Evolutionary conservation across 2,329 filamentous ascomycete species (phyloP), one percentile per base, ranked within the genome.

Genomic region (Helotiales sp.): DNA sequence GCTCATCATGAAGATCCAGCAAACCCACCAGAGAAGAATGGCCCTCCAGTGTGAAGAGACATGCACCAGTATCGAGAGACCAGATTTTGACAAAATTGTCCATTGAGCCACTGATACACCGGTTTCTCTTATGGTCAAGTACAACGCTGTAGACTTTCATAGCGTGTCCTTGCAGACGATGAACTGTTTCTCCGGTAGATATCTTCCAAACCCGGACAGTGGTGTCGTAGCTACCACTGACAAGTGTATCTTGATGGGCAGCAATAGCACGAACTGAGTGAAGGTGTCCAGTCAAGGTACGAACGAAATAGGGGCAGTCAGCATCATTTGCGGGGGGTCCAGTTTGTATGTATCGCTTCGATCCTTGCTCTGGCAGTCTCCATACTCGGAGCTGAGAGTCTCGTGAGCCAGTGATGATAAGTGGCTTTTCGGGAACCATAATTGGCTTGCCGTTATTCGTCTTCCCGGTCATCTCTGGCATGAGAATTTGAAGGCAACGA

Each of bases 61-160:
- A 92, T 0, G 90, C 83, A 0, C 96, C 96, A 1, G 92, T 96
- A 32, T 93, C 89, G 15, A 99, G 85, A 68, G 95, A 96, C 96
- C 96, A 99, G 13, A 99, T 95, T 80, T 97, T 98, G 77, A 99
- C 96, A 71, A 94, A 86, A 70, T 96, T 97, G 78, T 99, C 96
- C 96, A 99, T 99, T 6, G 94, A 97, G 13, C 96, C 96, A 70
- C 94, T 97, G 70, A 99, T 98, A 80, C 96, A 99, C 47, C 95
- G 91, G 76, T 96, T 97, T 67, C 96, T 91, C 74, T 91, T 89
- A 72, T 93, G 91, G 75, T 99, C 96, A 24, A 98, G 83, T 8
- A 99, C 96, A 8, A 99, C 96, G 68, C 94, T 97, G 78, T 99
- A 99, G 0, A 99, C 96, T 78, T 99, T 98, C 77, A 95, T 90